These are phyloP conservation scores for Suhomyces faveliae DNA, from an alignment of 805 yeast species.

Conservation along the genomic window DNA sequence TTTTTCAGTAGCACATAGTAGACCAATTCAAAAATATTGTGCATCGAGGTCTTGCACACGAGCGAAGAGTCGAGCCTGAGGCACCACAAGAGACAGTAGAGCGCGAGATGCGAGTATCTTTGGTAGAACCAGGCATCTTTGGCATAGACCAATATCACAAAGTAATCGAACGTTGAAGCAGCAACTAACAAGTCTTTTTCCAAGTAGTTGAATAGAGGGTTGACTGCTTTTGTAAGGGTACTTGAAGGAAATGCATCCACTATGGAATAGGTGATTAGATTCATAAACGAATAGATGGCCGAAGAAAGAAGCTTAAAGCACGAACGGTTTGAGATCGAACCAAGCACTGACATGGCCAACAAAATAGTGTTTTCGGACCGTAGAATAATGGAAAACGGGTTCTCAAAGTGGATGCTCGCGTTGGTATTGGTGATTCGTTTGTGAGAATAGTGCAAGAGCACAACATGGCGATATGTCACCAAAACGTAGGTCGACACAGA, in stretches of 20 bases:
- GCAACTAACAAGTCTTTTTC: constrained; percentile 16
- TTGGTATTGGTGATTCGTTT: not conserved
- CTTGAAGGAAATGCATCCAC: constrained; percentile 17
- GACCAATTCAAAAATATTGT: not conserved
- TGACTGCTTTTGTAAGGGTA: constrained; percentile 11
- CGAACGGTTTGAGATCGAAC: constrained; percentile 16
- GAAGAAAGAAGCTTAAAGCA: constrained; percentile 25
- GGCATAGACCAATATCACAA: constrained; percentile 10
- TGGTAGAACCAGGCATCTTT: constrained; percentile 7
- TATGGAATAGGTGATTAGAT: constrained; percentile 20
- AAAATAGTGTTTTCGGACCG: constrained; percentile 31
- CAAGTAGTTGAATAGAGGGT: constrained; percentile 16
- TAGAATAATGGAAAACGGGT: constrained; percentile 21
- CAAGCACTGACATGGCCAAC: constrained; percentile 21
- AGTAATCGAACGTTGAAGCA: constrained; percentile 16
- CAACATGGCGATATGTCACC: constrained; percentile 18
- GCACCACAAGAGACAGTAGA: constrained; percentile 12
- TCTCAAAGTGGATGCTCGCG: not conserved
- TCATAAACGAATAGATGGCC: constrained; percentile 28
- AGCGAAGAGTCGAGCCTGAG: constrained; percentile 14
- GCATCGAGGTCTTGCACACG: constrained; percentile 15
- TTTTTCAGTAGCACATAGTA: not conserved
- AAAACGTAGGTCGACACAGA: constrained; percentile 18
- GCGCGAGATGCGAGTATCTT: constrained; percentile 5
- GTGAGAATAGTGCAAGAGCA: constrained; percentile 1